A percentile compares a stretch with the other conserved stretches of the same genome.
Conservation (phyloP, 768 basidiomycete genomes). For the Trametes punicea region DNA sequence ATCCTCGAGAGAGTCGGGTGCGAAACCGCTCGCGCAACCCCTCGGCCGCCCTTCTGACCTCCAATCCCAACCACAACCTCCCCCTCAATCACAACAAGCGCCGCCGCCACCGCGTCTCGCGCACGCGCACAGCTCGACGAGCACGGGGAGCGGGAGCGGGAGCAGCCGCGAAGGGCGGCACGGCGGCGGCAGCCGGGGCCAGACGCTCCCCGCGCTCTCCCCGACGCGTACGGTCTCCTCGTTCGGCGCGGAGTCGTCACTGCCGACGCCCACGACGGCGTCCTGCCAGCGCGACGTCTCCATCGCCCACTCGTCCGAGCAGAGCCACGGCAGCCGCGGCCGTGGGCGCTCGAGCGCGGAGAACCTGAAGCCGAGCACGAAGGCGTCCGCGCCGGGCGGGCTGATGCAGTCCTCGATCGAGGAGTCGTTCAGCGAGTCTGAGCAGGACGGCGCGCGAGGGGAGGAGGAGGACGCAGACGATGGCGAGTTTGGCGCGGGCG, state of each 20-base stretch:
- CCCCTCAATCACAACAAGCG: too few relatives aligned
- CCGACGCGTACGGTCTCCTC: slow-evolving; percentile 26
- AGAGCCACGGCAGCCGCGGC: neutral
- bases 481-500: slow-evolving; percentile 3
- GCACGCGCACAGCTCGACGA: slow-evolving; percentile 1
- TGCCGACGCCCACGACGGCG: slow-evolving; percentile 24
- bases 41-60: neutral
- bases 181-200: neutral
- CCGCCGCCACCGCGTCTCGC: slow-evolving; percentile 8
- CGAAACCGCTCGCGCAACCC: neutral
- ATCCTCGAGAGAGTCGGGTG: neutral
- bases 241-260: slow-evolving; percentile 17
- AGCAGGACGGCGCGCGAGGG: neutral
- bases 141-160: neutral
- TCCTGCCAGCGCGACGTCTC: slow-evolving; percentile 12
- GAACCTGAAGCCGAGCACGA: neutral
- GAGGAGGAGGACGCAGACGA: slow-evolving; percentile 5
- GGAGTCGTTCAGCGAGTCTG: slow-evolving; percentile 15
- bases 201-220: slow-evolving; percentile 25
- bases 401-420: slow-evolving; percentile 11
- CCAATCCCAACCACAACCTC: too few relatives aligned
- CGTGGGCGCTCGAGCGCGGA: neutral
- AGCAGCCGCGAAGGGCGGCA: neutral
- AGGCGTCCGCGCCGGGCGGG: neutral
- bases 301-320: slow-evolving; percentile 13